Evolutionary conservation across 345 rosid species (phyloP), one percentile per base, ranked within the genome.

Genomic region (Eucalyptus pumila): DNA sequence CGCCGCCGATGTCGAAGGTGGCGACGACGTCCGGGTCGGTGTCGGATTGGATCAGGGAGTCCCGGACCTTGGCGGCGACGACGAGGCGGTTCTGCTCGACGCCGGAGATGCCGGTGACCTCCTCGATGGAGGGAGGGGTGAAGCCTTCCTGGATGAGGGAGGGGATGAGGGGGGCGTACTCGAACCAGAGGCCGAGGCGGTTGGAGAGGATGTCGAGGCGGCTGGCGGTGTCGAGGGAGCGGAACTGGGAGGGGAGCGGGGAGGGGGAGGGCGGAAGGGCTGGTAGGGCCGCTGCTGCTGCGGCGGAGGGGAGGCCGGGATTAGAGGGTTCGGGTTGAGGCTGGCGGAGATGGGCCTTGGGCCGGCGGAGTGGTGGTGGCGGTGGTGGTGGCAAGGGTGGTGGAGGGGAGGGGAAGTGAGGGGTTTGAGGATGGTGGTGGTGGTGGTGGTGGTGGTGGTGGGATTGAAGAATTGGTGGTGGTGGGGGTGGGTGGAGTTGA

Each of bases 211-310:
- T 91, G 30, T 96, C 96, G 89, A 97, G 91, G 88, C 96, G 96
- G 23, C 89, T 91, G 87, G 94, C 90, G 86, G 90, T 15, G 92
- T 96, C 99, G 80, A 97, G 98, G 49, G 95, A 89, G 69, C 93
- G 93, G 95, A 90, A 96, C 16, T 95, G 65, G 4, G 94, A 24
- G 19, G 99, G 99, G 19, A 97, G 87, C n/a, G 97, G 97, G 40
- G 99, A 92, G 6, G 98, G 97, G 99, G 99, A 34, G 99, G 99
- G 45, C 96, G 93, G 92, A 96, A 97, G 21, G 99, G 98, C 85
- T 96, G 99, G 90, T 96, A 97, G 48, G 94, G 62, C 62, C 15
- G 83, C 83, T 76, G 83, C 83, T 76, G 47, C 83, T 6, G 83
- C 47, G 47, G 47, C 12, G 83, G 83, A 40, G 87, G 17, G 47